A percentile compares a stretch with the other conserved stretches of the same genome.
Evolutionary conservation across 495 filamentous ascomycete genomes (phyloP).

Genomic region (Hypoxylon intermedium): DNA sequence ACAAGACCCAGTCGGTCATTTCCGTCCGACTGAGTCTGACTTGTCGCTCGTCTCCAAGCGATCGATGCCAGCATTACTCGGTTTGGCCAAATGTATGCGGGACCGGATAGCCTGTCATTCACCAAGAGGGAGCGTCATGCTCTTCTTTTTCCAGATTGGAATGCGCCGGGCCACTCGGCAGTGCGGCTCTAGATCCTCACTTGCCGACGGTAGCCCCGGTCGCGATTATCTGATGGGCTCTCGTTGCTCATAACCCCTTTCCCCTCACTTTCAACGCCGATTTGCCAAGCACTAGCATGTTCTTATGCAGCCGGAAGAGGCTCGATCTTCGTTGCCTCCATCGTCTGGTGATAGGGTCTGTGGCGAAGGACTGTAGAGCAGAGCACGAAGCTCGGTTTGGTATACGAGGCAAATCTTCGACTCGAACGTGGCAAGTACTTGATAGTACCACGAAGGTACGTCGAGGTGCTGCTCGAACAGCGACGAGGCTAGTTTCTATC

Average conservation of each 20-base stretch:
- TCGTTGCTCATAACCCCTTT: constrained; percentile 14
- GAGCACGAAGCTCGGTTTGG: constrained; percentile 1
- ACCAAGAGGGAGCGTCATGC: constrained; percentile 16
- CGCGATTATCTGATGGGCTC: constrained; percentile 25
- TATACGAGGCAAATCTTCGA: constrained; percentile 9
- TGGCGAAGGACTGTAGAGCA: constrained; percentile 22
- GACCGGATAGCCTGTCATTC: constrained; percentile 24
- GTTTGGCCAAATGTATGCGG: constrained; percentile 32
- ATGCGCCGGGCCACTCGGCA: constrained; percentile 25
- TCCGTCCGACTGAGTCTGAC: constrained; percentile 13
- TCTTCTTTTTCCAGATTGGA: constrained; percentile 36
- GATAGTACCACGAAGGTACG: constrained; percentile 16
- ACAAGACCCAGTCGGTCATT: constrained; percentile 20
- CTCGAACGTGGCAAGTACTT: constrained; percentile 9
- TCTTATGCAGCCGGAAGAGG: constrained; percentile 21
- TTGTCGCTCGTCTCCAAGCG: constrained; percentile 26
- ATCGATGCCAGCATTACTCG: constrained; percentile 34
- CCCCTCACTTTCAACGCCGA: constrained; percentile 29
- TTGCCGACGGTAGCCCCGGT: constrained; percentile 27
- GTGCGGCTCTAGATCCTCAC: constrained; percentile 36
- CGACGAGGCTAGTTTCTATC: background rate
- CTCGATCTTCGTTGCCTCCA: constrained; percentile 22
- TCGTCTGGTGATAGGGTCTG: constrained; percentile 4
- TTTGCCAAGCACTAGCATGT: constrained; percentile 22
- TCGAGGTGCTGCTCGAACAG: constrained; percentile 3